phyloP scores from a whole-genome alignment of 352 stramenopile species.

The Phytophthora sojae region DNA sequence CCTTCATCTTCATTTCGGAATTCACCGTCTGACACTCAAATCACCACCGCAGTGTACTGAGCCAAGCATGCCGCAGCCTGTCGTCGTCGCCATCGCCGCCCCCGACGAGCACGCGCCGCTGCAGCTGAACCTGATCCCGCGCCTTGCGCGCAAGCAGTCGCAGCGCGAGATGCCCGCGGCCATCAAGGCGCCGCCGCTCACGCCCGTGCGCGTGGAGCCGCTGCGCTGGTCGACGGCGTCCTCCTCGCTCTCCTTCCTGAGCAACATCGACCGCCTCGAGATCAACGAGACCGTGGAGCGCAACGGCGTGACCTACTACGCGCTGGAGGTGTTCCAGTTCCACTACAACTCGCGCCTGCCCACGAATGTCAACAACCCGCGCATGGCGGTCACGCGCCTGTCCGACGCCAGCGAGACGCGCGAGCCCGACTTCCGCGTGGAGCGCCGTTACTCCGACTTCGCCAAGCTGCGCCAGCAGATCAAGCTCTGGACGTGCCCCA shows the following conservation, averaged over 20 bases:
- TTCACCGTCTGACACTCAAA: constrained; percentile 12
- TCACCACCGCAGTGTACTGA: constrained; percentile 4
- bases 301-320: constrained; percentile 59
- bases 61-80: constrained; percentile 29
- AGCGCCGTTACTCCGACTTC: constrained; percentile 79
- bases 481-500: constrained; percentile 49
- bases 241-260: constrained; percentile 52
- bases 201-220: constrained; percentile 48
- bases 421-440: constrained; percentile 57
- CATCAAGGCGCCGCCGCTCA: constrained; percentile 47
- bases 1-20: constrained; percentile 18
- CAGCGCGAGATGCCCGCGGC: constrained; percentile 27
- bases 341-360: constrained; percentile 57
- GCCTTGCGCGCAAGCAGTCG: constrained; percentile 32
- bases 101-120: constrained; percentile 23
- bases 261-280: constrained; percentile 61
- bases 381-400: constrained; percentile 33
- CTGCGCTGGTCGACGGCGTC: constrained; percentile 43
- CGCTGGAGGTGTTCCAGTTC: constrained; percentile 64
- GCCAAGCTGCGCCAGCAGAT: constrained; percentile 55
- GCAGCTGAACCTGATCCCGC: constrained; percentile 43
- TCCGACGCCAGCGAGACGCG: constrained; percentile 28
- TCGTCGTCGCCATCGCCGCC: neutral
- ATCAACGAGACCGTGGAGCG: constrained; percentile 53
- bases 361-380: constrained; percentile 54